Percentiles rank a stretch among this genome's conserved stretches.
These are phyloP conservation scores for Talaromyces nanjingensis DNA, from an alignment of 495 filamentous ascomycete genomes.

Conservation along the genomic window DNA sequence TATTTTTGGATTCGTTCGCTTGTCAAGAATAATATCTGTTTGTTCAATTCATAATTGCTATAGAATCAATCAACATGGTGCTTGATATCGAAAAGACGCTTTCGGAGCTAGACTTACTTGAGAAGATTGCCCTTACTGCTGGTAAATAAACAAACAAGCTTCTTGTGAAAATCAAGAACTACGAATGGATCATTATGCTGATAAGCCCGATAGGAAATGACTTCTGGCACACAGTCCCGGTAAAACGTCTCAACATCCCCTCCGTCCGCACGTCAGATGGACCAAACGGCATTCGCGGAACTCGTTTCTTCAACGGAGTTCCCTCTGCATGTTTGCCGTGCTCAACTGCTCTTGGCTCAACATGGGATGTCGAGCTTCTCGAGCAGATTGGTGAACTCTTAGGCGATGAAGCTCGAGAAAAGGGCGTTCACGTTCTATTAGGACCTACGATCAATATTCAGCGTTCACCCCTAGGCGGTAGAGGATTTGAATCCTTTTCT, in stretches of 20 bases:
- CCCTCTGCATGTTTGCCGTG: slow-evolving; percentile 64
- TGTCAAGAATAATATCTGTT: not conserved
- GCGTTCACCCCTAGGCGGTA: slow-evolving; percentile 65
- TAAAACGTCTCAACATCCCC: slow-evolving; percentile 63
- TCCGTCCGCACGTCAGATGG: slow-evolving; percentile 64
- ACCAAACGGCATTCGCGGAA: slow-evolving; percentile 69
- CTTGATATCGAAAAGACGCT: slow-evolving; percentile 57
- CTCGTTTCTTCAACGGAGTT: slow-evolving; percentile 64
- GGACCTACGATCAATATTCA: slow-evolving; percentile 78
- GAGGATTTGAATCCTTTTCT: slow-evolving; percentile 74
- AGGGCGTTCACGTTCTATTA: slow-evolving; percentile 63
- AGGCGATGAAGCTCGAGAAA: slow-evolving; percentile 62
- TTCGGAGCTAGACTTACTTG: slow-evolving; percentile 51
- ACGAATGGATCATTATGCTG: not conserved
- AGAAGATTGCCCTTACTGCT: slow-evolving; percentile 56
- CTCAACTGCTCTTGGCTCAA: slow-evolving; percentile 62
- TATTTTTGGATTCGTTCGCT: not conserved
- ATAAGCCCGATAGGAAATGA: slow-evolving; percentile 46
- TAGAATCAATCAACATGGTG: slow-evolving; percentile 34
- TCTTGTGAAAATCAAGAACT: not conserved
- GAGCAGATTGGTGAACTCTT: slow-evolving; percentile 53
- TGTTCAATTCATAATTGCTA: not conserved
- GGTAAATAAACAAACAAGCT: slow-evolving; percentile 30
- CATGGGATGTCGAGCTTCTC: slow-evolving; percentile 61
- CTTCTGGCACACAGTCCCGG: slow-evolving; percentile 69